phyloP scores from a whole-genome alignment of 805 yeast genomes.

The Wickerhamiella alocasiicola region DNA sequence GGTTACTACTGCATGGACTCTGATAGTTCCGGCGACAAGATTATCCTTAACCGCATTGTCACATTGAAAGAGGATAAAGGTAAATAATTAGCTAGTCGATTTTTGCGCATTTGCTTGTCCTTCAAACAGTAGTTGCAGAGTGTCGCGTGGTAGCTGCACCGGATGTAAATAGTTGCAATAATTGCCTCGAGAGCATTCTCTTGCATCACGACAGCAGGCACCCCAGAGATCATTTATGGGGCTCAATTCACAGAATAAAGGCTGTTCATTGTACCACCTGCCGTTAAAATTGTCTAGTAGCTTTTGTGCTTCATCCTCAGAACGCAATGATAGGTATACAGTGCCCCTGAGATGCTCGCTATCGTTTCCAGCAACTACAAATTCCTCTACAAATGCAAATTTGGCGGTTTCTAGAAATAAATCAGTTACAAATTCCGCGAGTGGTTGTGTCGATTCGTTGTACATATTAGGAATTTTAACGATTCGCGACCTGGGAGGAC shows the following conservation, averaged over 20 bases:
- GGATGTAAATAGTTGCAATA: conserved; percentile 77
- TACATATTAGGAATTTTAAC: conserved; percentile 53
- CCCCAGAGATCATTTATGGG: conserved; percentile 62
- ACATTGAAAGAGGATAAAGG: conserved; percentile 69
- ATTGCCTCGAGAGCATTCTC: conserved; percentile 63
- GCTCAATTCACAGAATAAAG: conserved; percentile 65
- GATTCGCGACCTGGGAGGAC: conserved; percentile 54
- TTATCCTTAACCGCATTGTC: conserved; percentile 82
- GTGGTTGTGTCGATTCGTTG: conserved; percentile 32
- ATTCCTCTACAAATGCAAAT: conserved; percentile 41
- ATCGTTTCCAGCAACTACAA: conserved; percentile 72
- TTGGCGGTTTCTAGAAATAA: conserved; percentile 48
- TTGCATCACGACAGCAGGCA: conserved; percentile 62
- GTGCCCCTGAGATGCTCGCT: conserved; percentile 78
- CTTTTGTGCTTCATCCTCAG: conserved; percentile 43
- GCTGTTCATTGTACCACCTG: conserved; percentile 71
- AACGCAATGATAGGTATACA: conserved; percentile 55
- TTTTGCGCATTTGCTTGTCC: conserved; percentile 26
- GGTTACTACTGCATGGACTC: conserved; percentile 90
- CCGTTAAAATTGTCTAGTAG: conserved; percentile 55
- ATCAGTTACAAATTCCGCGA: conserved; percentile 48
- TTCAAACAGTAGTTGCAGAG: conserved; percentile 33
- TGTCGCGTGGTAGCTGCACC: conserved; percentile 38
- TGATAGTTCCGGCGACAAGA: conserved; percentile 48
- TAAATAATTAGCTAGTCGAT: not conserved